Conservation (phyloP, 1,284 basidiomycete genomes). For the Termitomyces sp. region DNA sequence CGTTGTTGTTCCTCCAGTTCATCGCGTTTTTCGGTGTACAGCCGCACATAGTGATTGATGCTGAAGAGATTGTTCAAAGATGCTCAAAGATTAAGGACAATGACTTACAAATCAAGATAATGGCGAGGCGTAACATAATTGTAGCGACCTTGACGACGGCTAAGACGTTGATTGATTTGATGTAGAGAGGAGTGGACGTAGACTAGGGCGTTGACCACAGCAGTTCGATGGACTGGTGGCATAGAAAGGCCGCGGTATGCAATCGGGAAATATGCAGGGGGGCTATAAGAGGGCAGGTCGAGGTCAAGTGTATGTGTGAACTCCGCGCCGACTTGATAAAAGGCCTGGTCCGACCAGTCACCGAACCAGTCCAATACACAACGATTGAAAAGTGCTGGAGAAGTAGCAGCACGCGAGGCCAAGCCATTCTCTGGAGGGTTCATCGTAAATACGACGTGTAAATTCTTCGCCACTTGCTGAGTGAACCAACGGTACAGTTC, state of each 20-base stretch:
- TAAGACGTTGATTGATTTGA: conserved; percentile 84
- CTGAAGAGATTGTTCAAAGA: conserved; percentile 37
- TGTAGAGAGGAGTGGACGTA: conserved; percentile 90
- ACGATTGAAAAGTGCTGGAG: conserved; percentile 96
- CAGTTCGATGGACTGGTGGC: conserved; percentile 81
- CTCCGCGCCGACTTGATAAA: conserved; percentile 95
- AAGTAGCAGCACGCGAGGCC: conserved; percentile 93
- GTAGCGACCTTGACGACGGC: conserved; percentile 87
- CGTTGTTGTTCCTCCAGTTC: conserved; percentile 98
- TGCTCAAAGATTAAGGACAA: conserved; percentile 9
- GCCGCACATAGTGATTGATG: conserved; percentile 95
- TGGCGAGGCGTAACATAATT: conserved; percentile 98
- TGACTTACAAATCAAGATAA: conserved; percentile 95
- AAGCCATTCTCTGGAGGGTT: conserved; percentile 96
- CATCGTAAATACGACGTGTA: conserved; percentile 99
- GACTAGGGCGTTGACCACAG: conserved; percentile 92
- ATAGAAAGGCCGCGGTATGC: conserved; percentile 79
- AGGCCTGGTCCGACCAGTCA: conserved; percentile 96
- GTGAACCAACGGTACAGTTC: conserved; percentile 98
- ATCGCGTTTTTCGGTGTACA: conserved; percentile 97
- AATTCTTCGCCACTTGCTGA: conserved; percentile 91
- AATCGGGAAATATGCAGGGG: conserved; percentile 81
- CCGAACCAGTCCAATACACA: conserved; percentile 99
- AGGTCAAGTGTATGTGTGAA: conserved; percentile 91
- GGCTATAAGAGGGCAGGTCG: conserved; percentile 74